Conservation (phyloP, 2,329 filamentous ascomycete species). For the Botryotinia calthae region DNA sequence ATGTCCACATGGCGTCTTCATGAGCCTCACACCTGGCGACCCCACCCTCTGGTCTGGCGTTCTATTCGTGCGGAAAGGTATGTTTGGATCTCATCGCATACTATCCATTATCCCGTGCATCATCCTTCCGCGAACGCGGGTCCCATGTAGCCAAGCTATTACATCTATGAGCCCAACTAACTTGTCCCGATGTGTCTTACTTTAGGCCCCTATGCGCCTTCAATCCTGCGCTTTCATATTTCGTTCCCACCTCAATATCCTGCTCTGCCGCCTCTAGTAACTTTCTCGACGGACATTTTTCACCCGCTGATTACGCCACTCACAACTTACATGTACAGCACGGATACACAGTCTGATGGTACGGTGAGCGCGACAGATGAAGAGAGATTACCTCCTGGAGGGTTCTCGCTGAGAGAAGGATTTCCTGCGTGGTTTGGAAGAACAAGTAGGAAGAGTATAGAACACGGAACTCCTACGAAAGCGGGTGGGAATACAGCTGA, state of each 20-base stretch:
- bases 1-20: conserved; percentile 82
- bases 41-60: conserved; percentile 85
- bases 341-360: conserved; percentile 69
- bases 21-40: conserved; percentile 79
- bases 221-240: conserved; percentile 85
- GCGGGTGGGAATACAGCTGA: conserved; percentile 25
- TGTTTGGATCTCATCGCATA: conserved; percentile 23
- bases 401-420: conserved; percentile 85
- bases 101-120: not conserved
- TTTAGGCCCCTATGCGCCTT: conserved; percentile 81
- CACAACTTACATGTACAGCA: conserved; percentile 92
- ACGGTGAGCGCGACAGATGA: conserved; percentile 82
- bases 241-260: conserved; percentile 83
- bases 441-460: conserved; percentile 38
- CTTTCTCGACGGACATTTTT: conserved; percentile 90
- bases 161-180: conserved; percentile 10
- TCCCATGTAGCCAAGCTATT: not conserved
- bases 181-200: not conserved
- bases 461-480: conserved; percentile 31
- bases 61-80: conserved; percentile 86
- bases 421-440: conserved; percentile 88
- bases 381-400: conserved; percentile 79
- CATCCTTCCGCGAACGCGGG: not conserved
- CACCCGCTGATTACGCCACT: conserved; percentile 89
- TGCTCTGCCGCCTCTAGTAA: conserved; percentile 74